Conservation (phyloP, 202 grass and related monocot genomes). For the Miscanthus sacchariflorus region DNA sequence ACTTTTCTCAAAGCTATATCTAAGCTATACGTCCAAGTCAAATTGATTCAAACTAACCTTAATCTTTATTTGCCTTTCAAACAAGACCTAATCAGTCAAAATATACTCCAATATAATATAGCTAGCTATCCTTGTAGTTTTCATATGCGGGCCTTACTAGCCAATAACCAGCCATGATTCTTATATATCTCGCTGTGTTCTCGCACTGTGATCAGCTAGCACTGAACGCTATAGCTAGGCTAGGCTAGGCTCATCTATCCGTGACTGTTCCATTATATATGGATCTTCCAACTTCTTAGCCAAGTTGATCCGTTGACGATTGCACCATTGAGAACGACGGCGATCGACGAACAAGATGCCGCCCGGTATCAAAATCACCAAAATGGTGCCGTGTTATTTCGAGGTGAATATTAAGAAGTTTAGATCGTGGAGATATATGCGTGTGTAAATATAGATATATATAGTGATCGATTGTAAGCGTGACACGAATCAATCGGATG, state of each 20-base stretch:
- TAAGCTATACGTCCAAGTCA: conserved; percentile 27
- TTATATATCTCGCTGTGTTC: not conserved
- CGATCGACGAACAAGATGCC: not conserved
- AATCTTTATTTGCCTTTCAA: not conserved
- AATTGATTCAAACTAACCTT: conserved; percentile 16
- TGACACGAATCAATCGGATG: not conserved
- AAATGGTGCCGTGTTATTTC: not conserved
- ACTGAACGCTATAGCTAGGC: not conserved
- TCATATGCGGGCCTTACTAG: not conserved
- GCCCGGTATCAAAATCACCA: not conserved
- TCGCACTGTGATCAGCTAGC: not conserved
- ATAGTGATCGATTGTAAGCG: not conserved
- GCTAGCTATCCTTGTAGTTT: not conserved
- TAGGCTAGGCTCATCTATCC: not conserved
- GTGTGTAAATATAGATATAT: not conserved
- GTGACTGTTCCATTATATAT: conserved; percentile 39
- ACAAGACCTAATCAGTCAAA: conserved; percentile 18
- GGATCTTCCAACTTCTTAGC: conserved; percentile 13
- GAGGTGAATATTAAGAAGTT: not conserved
- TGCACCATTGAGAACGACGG: not conserved
- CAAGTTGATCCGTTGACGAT: not conserved
- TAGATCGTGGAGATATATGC: not conserved
- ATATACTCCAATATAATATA: not conserved
- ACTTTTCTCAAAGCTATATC: conserved; percentile 23
- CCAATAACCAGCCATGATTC: not conserved